Base-by-base conservation (phyloP, 2,329 filamentous ascomycete genomes). In the Pleomassaria siparia region DNA sequence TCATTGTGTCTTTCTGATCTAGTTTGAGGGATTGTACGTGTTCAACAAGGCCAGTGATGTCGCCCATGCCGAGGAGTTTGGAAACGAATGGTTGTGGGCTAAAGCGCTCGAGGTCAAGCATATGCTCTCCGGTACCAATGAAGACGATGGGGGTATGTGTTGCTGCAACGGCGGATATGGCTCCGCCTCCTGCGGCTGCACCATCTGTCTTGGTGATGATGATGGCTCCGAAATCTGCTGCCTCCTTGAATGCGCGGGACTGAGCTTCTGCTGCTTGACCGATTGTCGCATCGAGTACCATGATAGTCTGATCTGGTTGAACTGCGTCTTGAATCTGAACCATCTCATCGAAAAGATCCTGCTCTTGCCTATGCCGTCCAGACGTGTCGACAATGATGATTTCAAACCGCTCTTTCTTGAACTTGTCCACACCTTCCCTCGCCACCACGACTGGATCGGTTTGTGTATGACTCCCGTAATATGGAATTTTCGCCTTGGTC, bases 201-300 rank as follows among this genome's bases (percentile, higher is more conserved):
- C 94, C 94, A 67, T 99, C 94, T 0, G 92, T 97, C 77, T 99
- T 99, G 43, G 94, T 99, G 67, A 99, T 96, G 66, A 99, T 96
- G 63, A 99, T 99, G 56, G 94, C 91, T 66, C 94, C 94, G 62
- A 97, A 99, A 70, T 96, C 90, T 26, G 94, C 91, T 0, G 91
- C 89, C 57, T 95, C 91, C 72, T 99, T 99, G 83, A 99, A 99
- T 0, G 94, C 94, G 63, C 95, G 87, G 43, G 90, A 91, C 69
- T 99, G 94, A 2, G 89, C 85, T 73, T 99, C 94, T 6, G 94
- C 94, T 58, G 94, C 89, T 69, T 99, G 94, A 67, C 94, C 94
- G 59, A 99, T 99, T 26, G 89, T 95, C 21, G 92, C 88, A 70
- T 99, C 94, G 22, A 99, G 81, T 11, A 99, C 94, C 87, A 99